Evolutionary conservation across 176 grass and related monocot species (phyloP), one percentile per base, ranked within the genome.

Genomic region (Eragrostis nindensis): DNA sequence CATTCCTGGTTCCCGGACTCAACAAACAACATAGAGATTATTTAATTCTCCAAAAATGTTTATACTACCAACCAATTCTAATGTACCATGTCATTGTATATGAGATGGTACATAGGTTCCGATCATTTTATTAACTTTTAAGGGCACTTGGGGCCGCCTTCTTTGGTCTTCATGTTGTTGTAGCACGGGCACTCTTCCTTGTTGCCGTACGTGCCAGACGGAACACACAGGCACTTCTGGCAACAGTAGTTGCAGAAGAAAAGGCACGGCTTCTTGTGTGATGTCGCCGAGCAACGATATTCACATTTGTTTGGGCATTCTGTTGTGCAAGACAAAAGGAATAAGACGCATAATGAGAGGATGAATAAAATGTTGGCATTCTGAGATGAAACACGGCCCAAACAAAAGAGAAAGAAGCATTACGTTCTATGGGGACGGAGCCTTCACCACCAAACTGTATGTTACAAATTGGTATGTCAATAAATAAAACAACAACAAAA

Each of bases 161-260:
- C 47, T 1, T 81, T 39, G 47, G 59, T 91, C 44, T 69, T 91
- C 49, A 85, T 18, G 56, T 91, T 81, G 67, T 86, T 25, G 67
- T 87, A 91, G 77, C 89, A 91, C 1, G 76, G 85, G 22, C 85
- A 81, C 2, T 79, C 85, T 11, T 91, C 59, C 48, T 73, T 87
- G 81, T 91, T 71, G 17, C 81, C 81, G 10, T 8, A 72, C 1
- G 85, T 87, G 7, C 72, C 81, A 0, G 89, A 83, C 0, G 89
- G 81, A 7, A 91, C 85, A 24, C 85, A 91, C 0, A 81, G 4
- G 36, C 89, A 91, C 49, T 56, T 70, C 25, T 71, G 2, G 77
- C 89, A 91, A 81, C 89, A 87, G 2, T 80, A 77, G 55, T 80
- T 87, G 77, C 85, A 87, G 22, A 32, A 80, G 27, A 75, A 82